Percentiles rank a stretch among this genome's conserved stretches.
Conservation (phyloP, 441 rosid genomes). For the Aleurites moluccanus region DNA sequence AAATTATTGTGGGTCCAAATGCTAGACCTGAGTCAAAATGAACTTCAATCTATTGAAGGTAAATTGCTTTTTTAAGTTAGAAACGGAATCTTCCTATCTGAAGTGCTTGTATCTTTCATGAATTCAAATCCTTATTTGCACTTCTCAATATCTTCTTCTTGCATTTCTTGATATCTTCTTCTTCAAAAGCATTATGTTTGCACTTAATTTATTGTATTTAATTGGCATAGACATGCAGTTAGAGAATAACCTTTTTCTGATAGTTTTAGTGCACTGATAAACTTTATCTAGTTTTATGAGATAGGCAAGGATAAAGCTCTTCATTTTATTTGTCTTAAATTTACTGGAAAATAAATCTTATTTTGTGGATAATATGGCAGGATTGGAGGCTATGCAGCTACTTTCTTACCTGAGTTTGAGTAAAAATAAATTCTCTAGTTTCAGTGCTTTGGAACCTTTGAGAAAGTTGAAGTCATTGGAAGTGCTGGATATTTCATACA, state of each 20-base stretch:
- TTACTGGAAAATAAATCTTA: not conserved
- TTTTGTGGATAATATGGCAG: slow-evolving; percentile 37
- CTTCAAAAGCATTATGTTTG: not conserved
- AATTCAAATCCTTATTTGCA: not conserved
- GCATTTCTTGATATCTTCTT: not conserved
- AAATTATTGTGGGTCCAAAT: slow-evolving; percentile 84
- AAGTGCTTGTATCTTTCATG: slow-evolving; percentile 1
- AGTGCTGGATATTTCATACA: slow-evolving; percentile 71
- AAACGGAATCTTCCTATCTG: not conserved
- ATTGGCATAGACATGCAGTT: no score
- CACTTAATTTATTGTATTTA: not conserved
- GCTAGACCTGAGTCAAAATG: slow-evolving; percentile 85
- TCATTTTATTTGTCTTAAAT: not conserved
- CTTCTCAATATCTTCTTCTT: not conserved
- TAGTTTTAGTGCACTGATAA: not conserved
- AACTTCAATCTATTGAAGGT: slow-evolving; percentile 87
- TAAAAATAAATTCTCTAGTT: slow-evolving; percentile 63
- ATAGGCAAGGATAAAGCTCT: not conserved
- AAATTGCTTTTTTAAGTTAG: slow-evolving; percentile 24
- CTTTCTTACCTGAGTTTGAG: slow-evolving; percentile 70
- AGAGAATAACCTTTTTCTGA: not conserved
- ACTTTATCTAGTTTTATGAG: not conserved
- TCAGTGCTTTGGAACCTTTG: slow-evolving; percentile 71
- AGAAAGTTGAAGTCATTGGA: slow-evolving; percentile 58
- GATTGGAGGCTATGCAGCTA: slow-evolving; percentile 84